These are phyloP conservation scores for Prosopis cineraria DNA, from an alignment of 306 rosid genomes.

Conservation along the genomic window DNA sequence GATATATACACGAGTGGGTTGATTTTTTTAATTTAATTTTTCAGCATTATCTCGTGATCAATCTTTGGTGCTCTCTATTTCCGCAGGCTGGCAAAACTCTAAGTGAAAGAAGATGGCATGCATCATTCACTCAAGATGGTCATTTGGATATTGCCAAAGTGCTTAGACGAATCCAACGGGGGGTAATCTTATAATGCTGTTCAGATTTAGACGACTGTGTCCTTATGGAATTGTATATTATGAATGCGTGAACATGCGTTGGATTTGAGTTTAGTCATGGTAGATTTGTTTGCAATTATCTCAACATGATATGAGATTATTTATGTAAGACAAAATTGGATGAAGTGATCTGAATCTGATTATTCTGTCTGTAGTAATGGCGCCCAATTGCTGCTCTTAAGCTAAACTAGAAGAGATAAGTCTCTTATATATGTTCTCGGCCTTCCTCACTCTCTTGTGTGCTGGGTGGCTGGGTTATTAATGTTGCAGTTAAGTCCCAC, in stretches of 20 bases:
- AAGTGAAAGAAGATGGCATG: slow-evolving; percentile 85
- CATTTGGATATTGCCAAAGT: slow-evolving; percentile 82
- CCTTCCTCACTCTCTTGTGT: background rate
- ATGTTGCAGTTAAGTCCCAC: background rate
- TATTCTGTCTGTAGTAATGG: background rate
- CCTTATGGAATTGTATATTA: background rate
- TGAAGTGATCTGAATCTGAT: background rate
- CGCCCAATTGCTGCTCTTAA: background rate
- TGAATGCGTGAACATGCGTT: background rate
- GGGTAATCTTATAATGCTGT: slow-evolving; percentile 56
- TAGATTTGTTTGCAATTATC: background rate
- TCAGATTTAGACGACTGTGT: slow-evolving; percentile 29
- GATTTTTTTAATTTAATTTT: background rate
- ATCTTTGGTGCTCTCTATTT: slow-evolving; percentile 31
- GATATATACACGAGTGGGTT: background rate
- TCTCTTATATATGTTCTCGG: background rate
- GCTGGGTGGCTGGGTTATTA: background rate
- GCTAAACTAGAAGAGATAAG: background rate
- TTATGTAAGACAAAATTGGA: background rate
- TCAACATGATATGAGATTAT: background rate
- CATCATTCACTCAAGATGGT: slow-evolving; percentile 81
- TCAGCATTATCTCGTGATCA: background rate
- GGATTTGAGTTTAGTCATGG: background rate
- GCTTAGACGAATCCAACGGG: slow-evolving; percentile 86
- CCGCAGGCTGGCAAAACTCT: slow-evolving; percentile 92